Evolutionary conservation across 2,329 filamentous ascomycete genomes (phyloP), one percentile per base, ranked within the genome.

Genomic region (Harringtonia aguacate): DNA sequence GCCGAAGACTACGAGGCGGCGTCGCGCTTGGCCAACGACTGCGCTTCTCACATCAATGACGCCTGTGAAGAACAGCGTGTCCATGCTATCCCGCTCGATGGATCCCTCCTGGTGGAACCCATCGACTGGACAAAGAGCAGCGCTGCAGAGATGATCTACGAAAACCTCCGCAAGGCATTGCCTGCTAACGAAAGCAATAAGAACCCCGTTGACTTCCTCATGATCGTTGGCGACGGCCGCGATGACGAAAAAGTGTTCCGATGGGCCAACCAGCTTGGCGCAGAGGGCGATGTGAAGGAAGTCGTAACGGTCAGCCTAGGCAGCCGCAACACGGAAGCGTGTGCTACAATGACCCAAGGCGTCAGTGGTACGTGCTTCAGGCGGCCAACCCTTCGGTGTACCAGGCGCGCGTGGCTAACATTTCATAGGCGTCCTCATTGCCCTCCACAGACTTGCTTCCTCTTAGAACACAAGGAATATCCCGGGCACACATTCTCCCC

Each of bases 221-320:
- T 95, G 66, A 85, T 95, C 8, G 77, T 89, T 29, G 90, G 90
- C 31, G 89, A 95, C 56, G 87, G 89, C 35, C 81, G 90, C 28
- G 90, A 95, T 53, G 92, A 97, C 52, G 90, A 97, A 58, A 84
- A 86, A 53, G 84, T 95, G 18, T 97, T 95, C 67, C 81, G 81
- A 49, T 97, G 92, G 90, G 92, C 90, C 17, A 95, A 95, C 63
- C 72, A 77, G 39, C 66, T 95, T 12, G 71, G 72, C 20, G n/a
- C n/a, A n/a, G 70, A 73, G 4, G 65, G 73, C 9, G 72, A 73
- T 17, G 72, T 88, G 36, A 65, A 79, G 40, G 72, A 86, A 44
- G 85, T 92, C 4, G 79, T 84, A 49, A 95, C 89, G 3, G 88
- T 95, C 20, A 94, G 86, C 51, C 68, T 97, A 30, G 88, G 89